A percentile compares a stretch with the other conserved stretches of the same genome.
Evolutionary conservation across 148 eudicot genomes (phyloP).

Genomic region (Mesembryanthemum crystallinum): DNA sequence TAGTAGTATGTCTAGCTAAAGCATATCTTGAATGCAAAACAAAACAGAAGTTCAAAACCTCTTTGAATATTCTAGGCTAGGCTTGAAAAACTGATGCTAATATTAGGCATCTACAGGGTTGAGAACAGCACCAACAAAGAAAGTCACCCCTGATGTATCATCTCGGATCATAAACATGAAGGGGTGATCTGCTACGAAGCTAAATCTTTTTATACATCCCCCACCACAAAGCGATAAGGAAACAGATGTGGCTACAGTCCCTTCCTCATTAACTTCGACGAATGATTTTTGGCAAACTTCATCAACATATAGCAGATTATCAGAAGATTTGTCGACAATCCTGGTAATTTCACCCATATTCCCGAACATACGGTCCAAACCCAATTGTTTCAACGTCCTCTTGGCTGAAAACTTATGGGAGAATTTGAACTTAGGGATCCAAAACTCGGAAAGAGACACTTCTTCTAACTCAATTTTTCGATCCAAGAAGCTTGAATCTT

Average conservation of each 20-base stretch:
- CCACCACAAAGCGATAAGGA: background rate
- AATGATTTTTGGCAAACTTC: slow-evolving; percentile 5
- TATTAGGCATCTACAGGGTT: slow-evolving; percentile 12
- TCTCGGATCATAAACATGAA: slow-evolving; percentile 26
- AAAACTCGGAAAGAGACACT: background rate
- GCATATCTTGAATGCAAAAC: too few species aligned
- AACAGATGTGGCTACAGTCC: slow-evolving; percentile 17
- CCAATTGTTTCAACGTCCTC: slow-evolving; percentile 5
- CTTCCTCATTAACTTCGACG: slow-evolving; percentile 24
- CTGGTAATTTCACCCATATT: background rate
- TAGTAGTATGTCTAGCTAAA: too few species aligned
- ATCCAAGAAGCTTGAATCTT: slow-evolving; percentile 8
- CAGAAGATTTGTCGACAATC: background rate
- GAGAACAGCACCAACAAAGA: slow-evolving; percentile 22
- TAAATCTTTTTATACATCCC: background rate
- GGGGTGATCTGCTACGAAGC: slow-evolving; percentile 22
- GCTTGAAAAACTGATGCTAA: background rate
- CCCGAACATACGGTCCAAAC: slow-evolving; percentile 17
- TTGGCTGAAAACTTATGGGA: slow-evolving; percentile 5
- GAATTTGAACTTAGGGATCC: slow-evolving; percentile 23
- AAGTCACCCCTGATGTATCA: slow-evolving; percentile 7
- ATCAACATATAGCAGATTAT: slow-evolving; percentile 2
- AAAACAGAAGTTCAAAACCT: background rate
- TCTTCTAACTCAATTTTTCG: background rate
- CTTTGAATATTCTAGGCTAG: background rate